These are phyloP conservation scores for Coffea humblotiana DNA, from an alignment of 305 asterid genomes.

Conservation along the genomic window DNA sequence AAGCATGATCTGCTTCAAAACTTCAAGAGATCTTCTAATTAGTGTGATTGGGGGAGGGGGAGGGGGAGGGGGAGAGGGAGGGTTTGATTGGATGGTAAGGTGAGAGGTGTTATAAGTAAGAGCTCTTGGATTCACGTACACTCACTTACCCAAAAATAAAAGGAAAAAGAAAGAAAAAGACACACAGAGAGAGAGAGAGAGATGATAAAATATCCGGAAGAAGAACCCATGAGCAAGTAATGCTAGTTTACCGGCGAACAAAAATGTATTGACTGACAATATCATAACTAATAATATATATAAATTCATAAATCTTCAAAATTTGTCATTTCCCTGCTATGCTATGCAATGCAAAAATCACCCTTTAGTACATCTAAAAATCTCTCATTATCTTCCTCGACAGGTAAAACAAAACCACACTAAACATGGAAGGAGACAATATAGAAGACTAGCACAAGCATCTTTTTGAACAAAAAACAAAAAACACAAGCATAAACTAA, in stretches of 20 bases:
- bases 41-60: too few species aligned
- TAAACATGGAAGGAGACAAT: not conserved
- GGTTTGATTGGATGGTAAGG: too few species aligned
- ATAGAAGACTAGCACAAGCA: not conserved
- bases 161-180: too few species aligned
- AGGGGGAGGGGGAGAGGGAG: too few species aligned
- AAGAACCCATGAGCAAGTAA: not conserved
- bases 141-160: too few species aligned
- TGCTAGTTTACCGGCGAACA: not conserved
- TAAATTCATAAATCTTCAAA: not conserved
- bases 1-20: not conserved
- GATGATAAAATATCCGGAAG: not conserved
- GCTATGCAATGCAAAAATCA: conserved; percentile 1
- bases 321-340: not conserved
- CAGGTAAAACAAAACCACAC: not conserved
- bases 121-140: too few species aligned
- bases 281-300: not conserved
- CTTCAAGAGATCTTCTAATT: not conserved
- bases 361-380: not conserved
- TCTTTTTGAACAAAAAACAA: not conserved
- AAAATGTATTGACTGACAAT: not conserved
- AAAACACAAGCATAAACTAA: not conserved
- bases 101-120: too few species aligned
- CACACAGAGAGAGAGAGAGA: too few species aligned
- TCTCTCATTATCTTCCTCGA: not conserved